Evolutionary conservation across 208 protist species (phyloP), one percentile per base, ranked within the genome.

Genomic region (Wallacemonas collosoma): DNA sequence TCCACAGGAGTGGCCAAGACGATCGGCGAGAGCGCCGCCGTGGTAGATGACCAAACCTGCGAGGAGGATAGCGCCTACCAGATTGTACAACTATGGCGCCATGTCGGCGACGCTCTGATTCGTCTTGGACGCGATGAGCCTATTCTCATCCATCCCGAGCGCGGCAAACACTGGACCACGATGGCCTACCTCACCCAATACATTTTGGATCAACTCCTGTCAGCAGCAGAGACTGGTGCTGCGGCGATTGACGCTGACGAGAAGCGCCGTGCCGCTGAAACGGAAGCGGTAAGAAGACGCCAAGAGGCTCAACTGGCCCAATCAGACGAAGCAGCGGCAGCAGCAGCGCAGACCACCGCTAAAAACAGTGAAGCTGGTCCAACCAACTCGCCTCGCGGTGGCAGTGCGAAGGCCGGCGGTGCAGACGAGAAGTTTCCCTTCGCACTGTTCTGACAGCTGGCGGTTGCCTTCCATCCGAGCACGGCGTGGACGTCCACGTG

Each of bases 71-170:
- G 43, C 54, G 53, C 40, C 1, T 82, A 79, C 43, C 89, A 94
- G 68, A 80, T 73, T 51, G 79, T 76, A 58, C 88, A 93, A 57
- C 78, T 93, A 15, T 93, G 88, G 88, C 79, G 80, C 54, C 73
- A 93, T 68, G 83, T 93, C 11, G 86, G 60, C 36, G 62, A 73
- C n/a, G 80, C 78, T 48, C 53, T 93, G 17, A 68, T 87, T 73
- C 76, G 79, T 12, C 74, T 83, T 2, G 78, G 82, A 39, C 75
- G 72, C 14, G 68, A 57, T 39, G 81, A 85, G 74, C 83, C 83
- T 5, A 17, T 81, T 14, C 73, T 83, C 38, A 80, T 85, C 26
- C 57, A 88, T 15, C 73, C 81, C 43, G 86, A 87, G 26, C 62
- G 79, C 40, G 81, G 74, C 1, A 87, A 79, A 47, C 60, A 78